phyloP scores from a whole-genome alignment of 2,329 filamentous ascomycete genomes.

The Penicillium sp. region DNA sequence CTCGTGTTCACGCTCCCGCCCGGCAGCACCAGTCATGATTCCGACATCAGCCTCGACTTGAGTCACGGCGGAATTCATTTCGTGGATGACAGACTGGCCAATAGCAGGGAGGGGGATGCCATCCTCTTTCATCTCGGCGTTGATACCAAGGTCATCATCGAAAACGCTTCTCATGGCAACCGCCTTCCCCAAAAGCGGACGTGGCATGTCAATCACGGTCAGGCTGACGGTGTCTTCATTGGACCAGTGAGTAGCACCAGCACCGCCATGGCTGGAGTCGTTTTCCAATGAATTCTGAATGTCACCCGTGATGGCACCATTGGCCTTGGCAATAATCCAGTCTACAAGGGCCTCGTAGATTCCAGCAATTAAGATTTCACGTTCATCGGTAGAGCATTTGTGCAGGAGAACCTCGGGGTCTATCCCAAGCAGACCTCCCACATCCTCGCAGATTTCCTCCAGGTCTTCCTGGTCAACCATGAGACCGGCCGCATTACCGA shows the following conservation, averaged over 20 bases:
- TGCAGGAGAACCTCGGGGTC: slow-evolving; percentile 77
- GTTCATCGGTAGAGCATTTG: slow-evolving; percentile 79
- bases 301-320: slow-evolving; percentile 75
- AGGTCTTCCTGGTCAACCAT: slow-evolving; percentile 78
- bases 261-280: slow-evolving; percentile 64
- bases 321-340: slow-evolving; percentile 88
- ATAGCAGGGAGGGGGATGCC: slow-evolving; percentile 72
- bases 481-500: slow-evolving; percentile 87
- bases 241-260: slow-evolving; percentile 62
- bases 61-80: slow-evolving; percentile 79
- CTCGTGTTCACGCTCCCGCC: slow-evolving; percentile 71
- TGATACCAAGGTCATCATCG: slow-evolving; percentile 89
- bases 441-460: slow-evolving; percentile 85
- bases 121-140: slow-evolving; percentile 94
- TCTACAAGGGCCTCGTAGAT: slow-evolving; percentile 93
- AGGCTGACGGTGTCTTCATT: slow-evolving; percentile 81
- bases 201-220: slow-evolving; percentile 81
- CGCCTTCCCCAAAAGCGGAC: slow-evolving; percentile 77
- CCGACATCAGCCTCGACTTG: slow-evolving; percentile 77
- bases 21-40: slow-evolving; percentile 64
- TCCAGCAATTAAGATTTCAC: slow-evolving; percentile 75
- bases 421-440: slow-evolving; percentile 77
- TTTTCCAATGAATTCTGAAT: slow-evolving; percentile 64
- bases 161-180: slow-evolving; percentile 87
- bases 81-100: slow-evolving; percentile 78